A percentile compares a stretch with the other conserved stretches of the same genome.
phyloP scores from a whole-genome alignment of 371 early-diverging fungal species.

The Mucor circinelloides region DNA sequence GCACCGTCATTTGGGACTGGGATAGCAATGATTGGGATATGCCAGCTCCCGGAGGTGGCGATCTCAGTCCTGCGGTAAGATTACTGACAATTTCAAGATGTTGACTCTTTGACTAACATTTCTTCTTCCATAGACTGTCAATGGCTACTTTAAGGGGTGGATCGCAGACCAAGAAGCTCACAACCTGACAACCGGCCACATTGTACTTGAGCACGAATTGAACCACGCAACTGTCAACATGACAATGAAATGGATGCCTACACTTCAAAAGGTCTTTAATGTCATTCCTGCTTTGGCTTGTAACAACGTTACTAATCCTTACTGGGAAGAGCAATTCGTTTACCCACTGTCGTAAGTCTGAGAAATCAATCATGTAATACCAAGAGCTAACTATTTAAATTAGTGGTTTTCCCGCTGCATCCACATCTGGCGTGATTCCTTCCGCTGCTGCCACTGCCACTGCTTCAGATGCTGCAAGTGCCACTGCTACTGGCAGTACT shows the following conservation, averaged over 20 bases:
- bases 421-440: neutral
- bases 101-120: conserved; percentile 11
- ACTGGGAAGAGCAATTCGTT: conserved; percentile 45
- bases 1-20: conserved; percentile 39
- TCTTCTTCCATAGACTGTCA: conserved; percentile 12
- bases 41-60: conserved; percentile 46
- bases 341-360: conserved; percentile 30
- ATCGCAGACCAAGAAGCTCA: conserved; percentile 20
- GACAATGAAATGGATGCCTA: conserved; percentile 49
- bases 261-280: conserved; percentile 40
- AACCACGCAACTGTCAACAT: conserved; percentile 47
- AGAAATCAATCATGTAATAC: neutral
- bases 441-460: neutral
- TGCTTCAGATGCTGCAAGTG: neutral
- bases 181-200: conserved; percentile 44
- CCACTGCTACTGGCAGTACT: neutral
- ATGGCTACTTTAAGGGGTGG: neutral
- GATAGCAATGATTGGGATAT: conserved; percentile 43
- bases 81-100: too few relatives aligned
- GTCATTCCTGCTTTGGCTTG: conserved; percentile 56
- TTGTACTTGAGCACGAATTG: conserved; percentile 52
- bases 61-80: conserved; percentile 6
- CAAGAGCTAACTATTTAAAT: conserved; percentile 15
- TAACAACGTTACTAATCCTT: conserved; percentile 48
- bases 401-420: conserved; percentile 9